These are phyloP conservation scores for Neurospora sp. DNA, from an alignment of 495 filamentous ascomycete species.

Conservation along the genomic window DNA sequence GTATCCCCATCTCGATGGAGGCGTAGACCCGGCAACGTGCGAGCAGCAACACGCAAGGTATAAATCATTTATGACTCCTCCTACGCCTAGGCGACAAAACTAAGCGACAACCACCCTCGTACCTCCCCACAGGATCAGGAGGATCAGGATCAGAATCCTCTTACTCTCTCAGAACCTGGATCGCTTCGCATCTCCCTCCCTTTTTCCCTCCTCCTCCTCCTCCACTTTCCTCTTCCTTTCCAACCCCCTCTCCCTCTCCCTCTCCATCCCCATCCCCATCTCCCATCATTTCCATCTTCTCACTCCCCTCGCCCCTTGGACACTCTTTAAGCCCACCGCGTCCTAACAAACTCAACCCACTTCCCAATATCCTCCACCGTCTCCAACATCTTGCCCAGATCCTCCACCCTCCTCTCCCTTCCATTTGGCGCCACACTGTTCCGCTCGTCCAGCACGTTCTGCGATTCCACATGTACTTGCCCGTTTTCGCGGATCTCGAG, in stretches of 20 bases:
- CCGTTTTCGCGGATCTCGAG: slow-evolving; percentile 57
- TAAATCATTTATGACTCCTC: background rate
- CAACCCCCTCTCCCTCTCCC: background rate
- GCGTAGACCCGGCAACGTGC: too few relatives aligned
- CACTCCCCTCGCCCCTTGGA: background rate
- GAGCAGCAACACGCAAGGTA: background rate
- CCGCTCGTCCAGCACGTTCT: slow-evolving; percentile 28
- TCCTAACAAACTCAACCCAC: slow-evolving; percentile 44
- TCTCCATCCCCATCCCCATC: background rate
- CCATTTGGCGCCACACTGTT: slow-evolving; percentile 12
- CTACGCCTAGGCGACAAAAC: background rate
- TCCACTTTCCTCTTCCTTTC: background rate
- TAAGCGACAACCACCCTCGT: background rate
- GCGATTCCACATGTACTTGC: slow-evolving; percentile 35
- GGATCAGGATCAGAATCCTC: background rate
- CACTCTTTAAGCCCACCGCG: slow-evolving; percentile 18
- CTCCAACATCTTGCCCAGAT: slow-evolving; percentile 29
- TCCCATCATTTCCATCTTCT: background rate
- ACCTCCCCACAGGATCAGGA: background rate
- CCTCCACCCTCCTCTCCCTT: slow-evolving; percentile 13
- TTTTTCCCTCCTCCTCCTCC: background rate
- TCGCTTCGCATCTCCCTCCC: background rate
- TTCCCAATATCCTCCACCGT: slow-evolving; percentile 42
- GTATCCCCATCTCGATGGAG: too few relatives aligned
- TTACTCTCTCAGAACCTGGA: background rate